These are phyloP conservation scores for Fusarium nanum DNA, from an alignment of 2,329 filamentous ascomycete genomes.

Conservation along the genomic window DNA sequence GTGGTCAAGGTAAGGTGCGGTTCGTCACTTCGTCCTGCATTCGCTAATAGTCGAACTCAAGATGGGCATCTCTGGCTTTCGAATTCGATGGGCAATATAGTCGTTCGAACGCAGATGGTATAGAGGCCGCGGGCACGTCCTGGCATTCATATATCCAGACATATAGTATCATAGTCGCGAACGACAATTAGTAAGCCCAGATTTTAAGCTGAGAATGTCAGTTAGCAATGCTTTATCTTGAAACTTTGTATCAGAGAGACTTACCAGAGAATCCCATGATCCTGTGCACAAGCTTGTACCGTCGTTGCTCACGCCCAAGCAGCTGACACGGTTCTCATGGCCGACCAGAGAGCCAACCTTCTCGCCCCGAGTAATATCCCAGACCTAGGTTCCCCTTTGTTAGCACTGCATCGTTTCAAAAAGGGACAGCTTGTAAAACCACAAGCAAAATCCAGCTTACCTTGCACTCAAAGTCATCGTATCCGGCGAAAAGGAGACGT, in stretches of 20 bases:
- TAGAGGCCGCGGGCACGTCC: slow-evolving; percentile 44
- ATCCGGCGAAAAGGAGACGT: slow-evolving; percentile 93
- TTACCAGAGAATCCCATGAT: slow-evolving; percentile 98
- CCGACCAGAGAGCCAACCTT: slow-evolving; percentile 97
- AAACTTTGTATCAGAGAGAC: slow-evolving; percentile 51
- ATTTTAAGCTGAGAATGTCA: slow-evolving; percentile 77
- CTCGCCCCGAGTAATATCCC: slow-evolving; percentile 96
- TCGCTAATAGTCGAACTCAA: slow-evolving; percentile 52
- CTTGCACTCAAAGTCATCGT: slow-evolving; percentile 99
- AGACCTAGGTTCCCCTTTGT: slow-evolving; percentile 73
- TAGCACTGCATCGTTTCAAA: slow-evolving; percentile 5
- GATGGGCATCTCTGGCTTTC: slow-evolving; percentile 48
- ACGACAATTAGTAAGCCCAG: slow-evolving; percentile 77
- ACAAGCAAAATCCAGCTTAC: slow-evolving; percentile 61
- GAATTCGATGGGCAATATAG: slow-evolving; percentile 47
- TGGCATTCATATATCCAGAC: slow-evolving; percentile 48
- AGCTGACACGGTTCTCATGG: slow-evolving; percentile 99
- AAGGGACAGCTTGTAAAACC: background rate
- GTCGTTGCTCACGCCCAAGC: slow-evolving; percentile 97
- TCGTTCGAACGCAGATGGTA: slow-evolving; percentile 49
- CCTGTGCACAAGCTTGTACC: slow-evolving; percentile 99
- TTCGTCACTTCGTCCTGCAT: slow-evolving; percentile 57
- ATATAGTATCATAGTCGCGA: slow-evolving; percentile 44
- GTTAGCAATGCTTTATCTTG: slow-evolving; percentile 20
- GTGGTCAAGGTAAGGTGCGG: slow-evolving; percentile 49